A percentile compares a stretch with the other conserved stretches of the same genome.
Conservation (phyloP, 495 filamentous ascomycete species). For the Daldinia grandis region DNA sequence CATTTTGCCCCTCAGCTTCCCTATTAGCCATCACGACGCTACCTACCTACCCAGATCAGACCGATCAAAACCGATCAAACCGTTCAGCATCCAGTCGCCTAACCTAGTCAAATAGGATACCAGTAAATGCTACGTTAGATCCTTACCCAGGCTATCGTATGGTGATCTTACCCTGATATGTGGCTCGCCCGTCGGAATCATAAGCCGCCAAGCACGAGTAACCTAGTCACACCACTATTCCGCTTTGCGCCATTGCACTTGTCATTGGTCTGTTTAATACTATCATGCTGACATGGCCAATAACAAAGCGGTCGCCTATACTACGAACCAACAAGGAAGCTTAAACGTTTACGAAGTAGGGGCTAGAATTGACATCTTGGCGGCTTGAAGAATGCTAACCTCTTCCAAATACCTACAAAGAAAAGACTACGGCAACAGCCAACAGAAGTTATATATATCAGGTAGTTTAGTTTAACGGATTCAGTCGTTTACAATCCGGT, state of each 20-base stretch:
- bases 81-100: not conserved
- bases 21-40: conserved; percentile 5
- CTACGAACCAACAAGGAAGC: conserved; percentile 28
- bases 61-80: not conserved
- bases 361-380: not conserved
- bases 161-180: conserved; percentile 33
- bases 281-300: conserved; percentile 29
- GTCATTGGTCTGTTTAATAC: conserved; percentile 26
- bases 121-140: conserved; percentile 21
- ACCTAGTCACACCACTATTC: conserved; percentile 29
- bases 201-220: conserved; percentile 22
- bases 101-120: not conserved
- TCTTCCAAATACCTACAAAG: not conserved
- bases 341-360: conserved; percentile 2
- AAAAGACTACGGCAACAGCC: not conserved
- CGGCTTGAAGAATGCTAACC: not conserved
- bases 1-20: conserved; percentile 30
- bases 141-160: conserved; percentile 14
- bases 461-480: not conserved
- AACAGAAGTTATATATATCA: not conserved
- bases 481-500: not conserved
- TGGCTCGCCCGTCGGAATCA: conserved; percentile 17
- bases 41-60: conserved; percentile 4
- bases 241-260: not conserved
- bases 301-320: not conserved